Percentiles rank a stretch among this genome's conserved stretches.
Conservation (phyloP, 192 early-diverging fungal genomes). For the Geranomyces michiganensis region DNA sequence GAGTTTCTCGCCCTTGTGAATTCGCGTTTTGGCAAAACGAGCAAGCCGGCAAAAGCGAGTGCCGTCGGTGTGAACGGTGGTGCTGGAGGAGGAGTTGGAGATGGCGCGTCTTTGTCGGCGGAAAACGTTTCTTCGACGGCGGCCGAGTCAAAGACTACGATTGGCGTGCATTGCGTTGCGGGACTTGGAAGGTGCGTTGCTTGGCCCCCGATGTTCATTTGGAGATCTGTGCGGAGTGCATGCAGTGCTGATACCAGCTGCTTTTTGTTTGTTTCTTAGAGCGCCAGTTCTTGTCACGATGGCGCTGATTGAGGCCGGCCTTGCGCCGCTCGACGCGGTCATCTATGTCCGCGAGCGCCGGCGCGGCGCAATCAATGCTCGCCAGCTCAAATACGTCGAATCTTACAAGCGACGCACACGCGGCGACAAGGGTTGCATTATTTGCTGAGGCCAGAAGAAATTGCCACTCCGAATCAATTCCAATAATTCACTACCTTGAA, state of each 20-base stretch:
- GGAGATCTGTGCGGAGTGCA: no score
- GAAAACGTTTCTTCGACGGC: neutral
- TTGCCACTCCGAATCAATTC: no score
- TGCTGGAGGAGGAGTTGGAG: neutral
- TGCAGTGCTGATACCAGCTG: no score
- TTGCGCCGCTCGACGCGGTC: slow-evolving; percentile 76
- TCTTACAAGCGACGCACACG: slow-evolving; percentile 20
- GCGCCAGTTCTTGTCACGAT: slow-evolving; percentile 84
- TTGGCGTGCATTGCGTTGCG: slow-evolving; percentile 80
- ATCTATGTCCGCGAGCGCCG: slow-evolving; percentile 68
- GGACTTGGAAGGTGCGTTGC: slow-evolving; percentile 72
- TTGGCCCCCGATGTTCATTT: no score
- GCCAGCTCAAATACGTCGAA: slow-evolving; percentile 64
- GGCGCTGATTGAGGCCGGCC: slow-evolving; percentile 79
- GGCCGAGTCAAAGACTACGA: slow-evolving; percentile 24
- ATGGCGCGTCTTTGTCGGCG: slow-evolving; percentile 13
- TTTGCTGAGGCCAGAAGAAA: slow-evolving; percentile 5
- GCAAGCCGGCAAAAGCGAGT: slow-evolving; percentile 1
- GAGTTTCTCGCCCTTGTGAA: slow-evolving; percentile 73
- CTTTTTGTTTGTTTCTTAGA: neutral
- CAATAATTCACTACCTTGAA: no score
- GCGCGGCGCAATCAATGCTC: slow-evolving; percentile 77
- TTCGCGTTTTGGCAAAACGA: slow-evolving; percentile 46
- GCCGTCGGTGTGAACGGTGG: no score
- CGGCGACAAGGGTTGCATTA: slow-evolving; percentile 28